These are phyloP conservation scores for Phytophthora constricta DNA, from an alignment of 352 stramenopile species.

Conservation along the genomic window DNA sequence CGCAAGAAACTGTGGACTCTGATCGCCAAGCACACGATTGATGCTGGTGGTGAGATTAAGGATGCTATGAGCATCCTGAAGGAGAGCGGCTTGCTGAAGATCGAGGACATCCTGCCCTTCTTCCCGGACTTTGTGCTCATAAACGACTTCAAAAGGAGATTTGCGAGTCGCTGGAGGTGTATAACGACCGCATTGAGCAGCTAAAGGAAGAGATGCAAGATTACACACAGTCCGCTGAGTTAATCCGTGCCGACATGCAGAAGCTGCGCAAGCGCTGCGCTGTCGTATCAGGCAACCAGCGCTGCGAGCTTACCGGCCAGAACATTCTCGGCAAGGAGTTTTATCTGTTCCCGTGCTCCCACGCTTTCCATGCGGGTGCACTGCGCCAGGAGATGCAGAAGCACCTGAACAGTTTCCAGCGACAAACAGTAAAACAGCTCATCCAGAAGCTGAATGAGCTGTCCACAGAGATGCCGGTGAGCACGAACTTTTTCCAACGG, in stretches of 20 bases:
- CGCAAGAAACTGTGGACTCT: slow-evolving; percentile 94
- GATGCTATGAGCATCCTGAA: slow-evolving; percentile 88
- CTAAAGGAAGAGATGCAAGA: slow-evolving; percentile 95
- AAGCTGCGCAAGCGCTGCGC: slow-evolving; percentile 86
- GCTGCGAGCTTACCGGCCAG: slow-evolving; percentile 89
- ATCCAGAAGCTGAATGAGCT: slow-evolving; percentile 90
- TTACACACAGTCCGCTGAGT: slow-evolving; percentile 90
- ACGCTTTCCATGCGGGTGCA: slow-evolving; percentile 93
- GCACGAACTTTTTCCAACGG: slow-evolving; percentile 81
- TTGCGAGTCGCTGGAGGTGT: slow-evolving; percentile 91
- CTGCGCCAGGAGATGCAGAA: slow-evolving; percentile 91
- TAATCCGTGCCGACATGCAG: slow-evolving; percentile 92
- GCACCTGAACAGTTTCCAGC: slow-evolving; percentile 89
- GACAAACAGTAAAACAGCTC: slow-evolving; percentile 90
- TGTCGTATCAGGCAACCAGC: slow-evolving; percentile 88
- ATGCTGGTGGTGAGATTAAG: slow-evolving; percentile 86
- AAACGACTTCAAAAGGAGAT: slow-evolving; percentile 97
- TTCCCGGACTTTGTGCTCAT: slow-evolving; percentile 96
- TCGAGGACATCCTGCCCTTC: slow-evolving; percentile 95
- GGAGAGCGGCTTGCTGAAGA: slow-evolving; percentile 89
- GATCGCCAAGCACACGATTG: slow-evolving; percentile 93
- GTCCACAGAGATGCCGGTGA: slow-evolving; percentile 74
- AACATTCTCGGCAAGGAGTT: slow-evolving; percentile 92
- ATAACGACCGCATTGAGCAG: slow-evolving; percentile 92
- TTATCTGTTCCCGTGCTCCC: slow-evolving; percentile 95